phyloP scores from a whole-genome alignment of 2,329 filamentous ascomycete genomes.

The Aspergillus sp. region DNA sequence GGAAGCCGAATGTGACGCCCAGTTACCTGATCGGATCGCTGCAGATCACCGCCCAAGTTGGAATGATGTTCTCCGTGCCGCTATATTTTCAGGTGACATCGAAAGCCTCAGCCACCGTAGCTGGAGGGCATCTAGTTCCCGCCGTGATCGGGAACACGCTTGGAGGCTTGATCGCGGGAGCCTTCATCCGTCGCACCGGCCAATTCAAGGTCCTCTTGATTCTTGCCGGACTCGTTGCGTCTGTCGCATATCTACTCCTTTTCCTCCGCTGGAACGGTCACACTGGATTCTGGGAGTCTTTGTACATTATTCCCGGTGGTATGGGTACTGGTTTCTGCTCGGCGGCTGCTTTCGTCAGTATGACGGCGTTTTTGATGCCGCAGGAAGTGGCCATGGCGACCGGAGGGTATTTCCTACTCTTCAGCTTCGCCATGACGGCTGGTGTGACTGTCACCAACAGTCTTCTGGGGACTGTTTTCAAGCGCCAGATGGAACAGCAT shows the following conservation, averaged over 20 bases:
- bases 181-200: slow-evolving; percentile 60
- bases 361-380: slow-evolving; percentile 51
- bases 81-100: slow-evolving; percentile 70
- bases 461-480: slow-evolving; percentile 40
- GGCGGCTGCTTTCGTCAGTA: slow-evolving; percentile 52
- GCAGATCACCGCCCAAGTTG: slow-evolving; percentile 61
- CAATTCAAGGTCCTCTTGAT: slow-evolving; percentile 60
- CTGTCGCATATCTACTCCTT: slow-evolving; percentile 56
- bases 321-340: slow-evolving; percentile 53
- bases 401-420: slow-evolving; percentile 50
- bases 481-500: slow-evolving; percentile 31
- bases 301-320: slow-evolving; percentile 62
- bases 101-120: slow-evolving; percentile 58
- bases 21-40: slow-evolving; percentile 50
- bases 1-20: slow-evolving; percentile 30
- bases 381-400: slow-evolving; percentile 54
- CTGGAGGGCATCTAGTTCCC: slow-evolving; percentile 65
- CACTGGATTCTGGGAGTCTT: slow-evolving; percentile 57
- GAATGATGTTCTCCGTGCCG: slow-evolving; percentile 66
- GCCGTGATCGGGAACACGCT: slow-evolving; percentile 67
- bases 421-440: slow-evolving; percentile 47
- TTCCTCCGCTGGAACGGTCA: slow-evolving; percentile 61
- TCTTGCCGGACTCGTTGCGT: slow-evolving; percentile 53
- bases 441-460: slow-evolving; percentile 44
- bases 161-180: slow-evolving; percentile 63